Evolutionary conservation across 2,329 filamentous ascomycete species (phyloP).

Genomic region (Cordyceps pruinosa): DNA sequence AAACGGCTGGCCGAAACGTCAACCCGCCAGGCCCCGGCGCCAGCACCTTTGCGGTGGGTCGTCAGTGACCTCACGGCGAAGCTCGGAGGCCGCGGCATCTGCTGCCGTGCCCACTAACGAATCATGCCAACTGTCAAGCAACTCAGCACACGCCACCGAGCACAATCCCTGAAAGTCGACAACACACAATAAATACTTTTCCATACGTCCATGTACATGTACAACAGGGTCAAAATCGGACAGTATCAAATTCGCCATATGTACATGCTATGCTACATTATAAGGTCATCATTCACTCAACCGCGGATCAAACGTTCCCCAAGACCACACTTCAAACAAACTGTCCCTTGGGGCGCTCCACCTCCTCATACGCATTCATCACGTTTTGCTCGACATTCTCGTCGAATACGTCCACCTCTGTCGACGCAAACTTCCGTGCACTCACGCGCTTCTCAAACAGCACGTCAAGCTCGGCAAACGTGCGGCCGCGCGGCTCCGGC

Average conservation of each 20-base stretch:
- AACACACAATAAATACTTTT: no score
- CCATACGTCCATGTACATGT: no score
- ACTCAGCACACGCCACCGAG: background rate
- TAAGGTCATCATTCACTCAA: background rate
- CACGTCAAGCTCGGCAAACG: constrained; percentile 80
- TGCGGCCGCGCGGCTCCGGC: constrained; percentile 72
- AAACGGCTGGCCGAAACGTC: background rate
- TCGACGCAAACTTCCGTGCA: constrained; percentile 64
- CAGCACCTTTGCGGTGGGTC: constrained; percentile 6
- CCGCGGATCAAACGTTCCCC: background rate
- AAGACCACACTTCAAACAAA: background rate
- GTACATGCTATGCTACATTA: constrained; percentile 1
- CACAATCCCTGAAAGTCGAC: background rate
- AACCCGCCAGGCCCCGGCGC: background rate
- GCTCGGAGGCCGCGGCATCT: constrained; percentile 8
- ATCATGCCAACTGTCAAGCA: background rate
- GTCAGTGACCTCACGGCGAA: constrained; percentile 1
- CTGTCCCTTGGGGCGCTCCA: background rate
- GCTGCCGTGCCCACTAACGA: background rate
- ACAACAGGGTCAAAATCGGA: background rate
- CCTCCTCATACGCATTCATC: constrained; percentile 40
- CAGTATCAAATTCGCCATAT: background rate
- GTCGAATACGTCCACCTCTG: constrained; percentile 50
- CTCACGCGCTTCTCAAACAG: constrained; percentile 69
- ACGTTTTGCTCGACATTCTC: constrained; percentile 42